Evolutionary conservation across 768 basidiomycete species (phyloP), one percentile per base, ranked within the genome.

Genomic region (Lentinula aciculospora): DNA sequence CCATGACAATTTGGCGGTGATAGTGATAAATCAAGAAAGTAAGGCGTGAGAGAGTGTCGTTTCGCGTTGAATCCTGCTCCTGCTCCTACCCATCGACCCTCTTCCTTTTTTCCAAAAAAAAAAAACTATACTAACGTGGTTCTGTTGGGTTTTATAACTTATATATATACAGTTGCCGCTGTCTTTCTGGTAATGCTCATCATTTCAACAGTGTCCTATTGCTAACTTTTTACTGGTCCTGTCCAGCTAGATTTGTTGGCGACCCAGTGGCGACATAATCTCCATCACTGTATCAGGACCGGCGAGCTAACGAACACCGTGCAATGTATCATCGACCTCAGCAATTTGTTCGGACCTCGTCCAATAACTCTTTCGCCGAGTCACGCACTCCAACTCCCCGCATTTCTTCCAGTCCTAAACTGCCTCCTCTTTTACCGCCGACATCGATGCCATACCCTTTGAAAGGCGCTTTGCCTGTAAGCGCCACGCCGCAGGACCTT

Each of bases 291-390:
- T 21, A 23, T 56, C 15, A 42, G 6, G 32, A 19, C 37, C 9
- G 54, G 27, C 57, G 49, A 13, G 23, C 36, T 47, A 27, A 48
- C 2, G 19, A 36, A 36, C 53, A 34, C n/a, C 29, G 42, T 44
- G 32, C 32, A 19, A 85, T 89, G 73, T 77, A 88, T 67, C 82
- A 87, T 67, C 79, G 87, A 39, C 74, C 83, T 5, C 74, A 77
- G 48, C 84, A 84, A 8, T 78, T 75, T 25, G 64, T 78, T 47
- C 82, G 85, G 58, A 74, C 80, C n/a, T 75, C 79, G 21, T 61
- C 68, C 53, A 61, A 60, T 49, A 63, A 67, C 62, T 70, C 63
- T 32, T 68, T 60, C 61, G 67, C 69, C 69, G 67, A 68, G 64
- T 71, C 60, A 63, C 66, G 59, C 66, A 76, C 56, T 72, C 71